Evolutionary conservation across 1,284 basidiomycete genomes (phyloP).

Genomic region (Austropuccinia psidii): DNA sequence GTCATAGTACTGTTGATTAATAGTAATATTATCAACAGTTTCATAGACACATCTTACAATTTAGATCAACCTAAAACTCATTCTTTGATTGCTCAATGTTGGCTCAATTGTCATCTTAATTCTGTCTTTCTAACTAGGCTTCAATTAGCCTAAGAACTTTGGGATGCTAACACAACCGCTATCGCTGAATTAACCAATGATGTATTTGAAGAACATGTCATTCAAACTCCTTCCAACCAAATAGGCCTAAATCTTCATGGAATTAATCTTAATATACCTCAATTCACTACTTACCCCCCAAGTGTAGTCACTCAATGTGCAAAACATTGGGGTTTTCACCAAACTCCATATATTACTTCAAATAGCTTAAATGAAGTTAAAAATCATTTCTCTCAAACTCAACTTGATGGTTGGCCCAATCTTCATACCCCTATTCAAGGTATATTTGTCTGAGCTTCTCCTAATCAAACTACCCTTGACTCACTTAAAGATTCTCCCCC

Average conservation of each 20-base stretch:
- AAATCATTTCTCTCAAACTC: conserved; percentile 37
- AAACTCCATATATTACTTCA: conserved; percentile 60
- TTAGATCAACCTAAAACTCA: conserved; percentile 52
- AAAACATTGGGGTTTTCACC: conserved; percentile 81
- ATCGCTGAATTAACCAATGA: conserved; percentile 87
- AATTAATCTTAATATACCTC: conserved; percentile 65
- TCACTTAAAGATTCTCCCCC: conserved; percentile 32
- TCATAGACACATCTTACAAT: too few relatives aligned
- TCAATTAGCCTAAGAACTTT: conserved; percentile 67
- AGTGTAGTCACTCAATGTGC: conserved; percentile 70
- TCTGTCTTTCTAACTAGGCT: conserved; percentile 61
- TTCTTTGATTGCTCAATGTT: conserved; percentile 68
- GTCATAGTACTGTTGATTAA: too few relatives aligned
- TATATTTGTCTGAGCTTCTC: conserved; percentile 65
- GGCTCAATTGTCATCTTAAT: conserved; percentile 69
- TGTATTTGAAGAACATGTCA: conserved; percentile 93
- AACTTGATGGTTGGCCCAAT: conserved; percentile 61
- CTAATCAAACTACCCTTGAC: conserved; percentile 40
- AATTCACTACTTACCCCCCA: conserved; percentile 67
- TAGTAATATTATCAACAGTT: too few relatives aligned
- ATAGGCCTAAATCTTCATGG: conserved; percentile 93
- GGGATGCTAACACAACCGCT: conserved; percentile 78
- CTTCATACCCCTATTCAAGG: conserved; percentile 83
- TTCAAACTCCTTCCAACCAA: conserved; percentile 68
- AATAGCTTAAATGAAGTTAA: conserved; percentile 63